Base-by-base conservation (phyloP, 1,139 yeast species). In the Saccharomyces hybrid region DNA sequence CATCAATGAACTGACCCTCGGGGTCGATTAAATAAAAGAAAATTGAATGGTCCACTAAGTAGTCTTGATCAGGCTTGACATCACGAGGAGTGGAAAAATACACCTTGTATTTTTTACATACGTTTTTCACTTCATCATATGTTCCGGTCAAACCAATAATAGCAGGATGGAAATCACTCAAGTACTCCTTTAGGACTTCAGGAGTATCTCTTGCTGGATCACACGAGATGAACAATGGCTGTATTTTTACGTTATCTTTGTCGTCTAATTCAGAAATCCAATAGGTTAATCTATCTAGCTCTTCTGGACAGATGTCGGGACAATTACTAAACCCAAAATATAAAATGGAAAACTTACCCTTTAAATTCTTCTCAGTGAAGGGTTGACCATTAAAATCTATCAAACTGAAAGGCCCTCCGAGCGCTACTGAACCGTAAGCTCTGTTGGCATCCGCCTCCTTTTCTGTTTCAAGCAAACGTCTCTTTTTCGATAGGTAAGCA, bases 291-390 rank as follows among this genome's bases (percentile, higher is more conserved):
- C 91, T 89, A 69, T 93, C 99, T 60, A 93, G 79, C 71, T 93
- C 99, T 69, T 93, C 98, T 8, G 99, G 99, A 71, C 99, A 93
- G 53, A 93, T 90, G 71, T 93, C 99, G 6, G 99, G 99, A 73
- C 99, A 93, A 73, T 90, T 91, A 4, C 96, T 87, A 75, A 93
- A 93, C 0, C 99, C 99, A 73, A 93, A 93, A 72, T 93, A 93
- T 16, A 93, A 71, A 54, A 93, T 76, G 11, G 90, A 81, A 70
- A 88, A 93, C 69, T 81, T 83, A 49, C 93, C 95, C 60, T 80
- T 74, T 67, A 93, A 75, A 64, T 91, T 81, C 57, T 87, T 76
- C 31, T 89, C 82, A 1, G 97, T 88, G 69, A 91, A 93, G 19
- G 71, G 73, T 26, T 84, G 73, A 46, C 91, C 90, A 52, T 90